Evolutionary conservation across 768 basidiomycete species (phyloP).

Genomic region (Leccinum disarticulatum): DNA sequence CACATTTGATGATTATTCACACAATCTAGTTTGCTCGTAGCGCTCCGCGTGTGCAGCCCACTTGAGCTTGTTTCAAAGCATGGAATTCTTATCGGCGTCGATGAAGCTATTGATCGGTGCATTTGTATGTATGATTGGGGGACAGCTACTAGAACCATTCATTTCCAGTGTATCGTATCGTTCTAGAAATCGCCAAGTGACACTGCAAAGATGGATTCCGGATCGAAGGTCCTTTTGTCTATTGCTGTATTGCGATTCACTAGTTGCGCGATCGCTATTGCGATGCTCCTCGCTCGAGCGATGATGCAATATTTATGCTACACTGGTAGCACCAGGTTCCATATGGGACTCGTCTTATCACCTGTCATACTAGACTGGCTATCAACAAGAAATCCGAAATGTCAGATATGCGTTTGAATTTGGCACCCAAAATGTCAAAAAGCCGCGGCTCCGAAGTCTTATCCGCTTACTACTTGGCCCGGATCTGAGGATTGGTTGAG

Average conservation of each 20-base stretch:
- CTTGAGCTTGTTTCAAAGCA: neutral
- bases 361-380: neutral
- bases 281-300: neutral
- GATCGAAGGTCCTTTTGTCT: neutral
- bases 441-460: neutral
- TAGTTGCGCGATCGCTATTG: neutral
- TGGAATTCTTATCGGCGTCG: neutral
- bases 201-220: neutral
- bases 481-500: no score
- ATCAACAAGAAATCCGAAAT: neutral
- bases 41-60: neutral
- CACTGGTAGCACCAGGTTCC: neutral
- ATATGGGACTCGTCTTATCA: constrained; percentile 1
- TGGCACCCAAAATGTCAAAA: neutral
- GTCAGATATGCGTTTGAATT: neutral
- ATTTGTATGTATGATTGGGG: neutral
- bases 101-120: neutral
- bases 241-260: neutral
- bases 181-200: neutral
- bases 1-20: no score
- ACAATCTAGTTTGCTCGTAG: neutral
- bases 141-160: constrained; percentile 1
- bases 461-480: neutral
- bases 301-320: neutral
- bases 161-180: constrained; percentile 3